Conservation (phyloP, 2,329 filamentous ascomycete genomes). For the Teratosphaeria epicoccoides region DNA sequence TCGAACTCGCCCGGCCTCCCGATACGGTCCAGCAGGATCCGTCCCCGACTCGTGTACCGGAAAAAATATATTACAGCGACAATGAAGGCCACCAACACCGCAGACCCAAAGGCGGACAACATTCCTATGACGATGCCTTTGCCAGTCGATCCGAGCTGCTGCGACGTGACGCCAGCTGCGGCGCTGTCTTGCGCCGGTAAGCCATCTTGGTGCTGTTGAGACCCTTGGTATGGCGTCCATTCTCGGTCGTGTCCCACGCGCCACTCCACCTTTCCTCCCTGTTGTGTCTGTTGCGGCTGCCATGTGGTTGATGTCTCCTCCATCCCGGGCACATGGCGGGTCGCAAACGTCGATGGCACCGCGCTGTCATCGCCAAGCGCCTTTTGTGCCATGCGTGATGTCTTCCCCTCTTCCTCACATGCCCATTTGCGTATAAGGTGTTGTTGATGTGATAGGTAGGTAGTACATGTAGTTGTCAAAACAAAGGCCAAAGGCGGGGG, state of each 20-base stretch:
- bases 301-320: not conserved
- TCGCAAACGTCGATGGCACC: not conserved
- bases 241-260: not conserved
- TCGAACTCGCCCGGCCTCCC: constrained; percentile 92
- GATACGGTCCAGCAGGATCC: constrained; percentile 88
- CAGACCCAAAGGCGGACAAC: constrained; percentile 86
- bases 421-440: not conserved
- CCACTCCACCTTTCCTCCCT: not conserved
- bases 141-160: constrained; percentile 31
- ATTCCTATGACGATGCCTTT: constrained; percentile 89
- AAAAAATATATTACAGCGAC: constrained; percentile 86
- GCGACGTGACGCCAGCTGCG: not conserved
- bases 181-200: not conserved
- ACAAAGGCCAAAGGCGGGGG: not conserved
- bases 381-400: not conserved
- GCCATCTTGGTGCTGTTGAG: not conserved
- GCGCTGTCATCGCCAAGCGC: not conserved
- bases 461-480: no score
- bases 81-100: constrained; percentile 68
- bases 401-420: not conserved
- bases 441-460: not conserved
- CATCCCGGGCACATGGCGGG: not conserved
- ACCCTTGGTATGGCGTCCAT: not conserved
- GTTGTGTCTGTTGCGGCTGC: not conserved
- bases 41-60: constrained; percentile 73